Evolutionary conservation across 176 grass and related monocot species (phyloP).

Genomic region (Dendrocalamus sinicus): DNA sequence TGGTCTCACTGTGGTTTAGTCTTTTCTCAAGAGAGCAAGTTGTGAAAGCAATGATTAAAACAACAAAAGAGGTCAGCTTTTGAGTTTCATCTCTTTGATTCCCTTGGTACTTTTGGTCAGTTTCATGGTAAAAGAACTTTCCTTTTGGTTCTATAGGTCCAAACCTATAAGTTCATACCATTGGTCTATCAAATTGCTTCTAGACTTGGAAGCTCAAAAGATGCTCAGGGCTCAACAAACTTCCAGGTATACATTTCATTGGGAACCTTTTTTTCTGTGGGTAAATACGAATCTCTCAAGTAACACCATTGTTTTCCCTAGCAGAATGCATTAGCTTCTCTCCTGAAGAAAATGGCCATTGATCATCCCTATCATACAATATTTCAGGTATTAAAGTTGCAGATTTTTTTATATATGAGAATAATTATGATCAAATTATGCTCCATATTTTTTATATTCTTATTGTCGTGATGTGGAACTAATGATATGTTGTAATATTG

Average conservation of each 20-base stretch:
- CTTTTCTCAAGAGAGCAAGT: conserved; percentile 80
- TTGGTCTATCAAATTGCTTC: conserved; percentile 97
- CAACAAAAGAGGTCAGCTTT: conserved; percentile 73
- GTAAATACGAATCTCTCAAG: conserved; percentile 17
- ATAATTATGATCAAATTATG: neutral
- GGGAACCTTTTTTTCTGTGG: conserved; percentile 1
- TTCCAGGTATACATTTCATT: conserved; percentile 66
- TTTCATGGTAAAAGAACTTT: conserved; percentile 33
- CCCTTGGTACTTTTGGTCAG: conserved; percentile 21
- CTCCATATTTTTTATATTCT: conserved; percentile 25
- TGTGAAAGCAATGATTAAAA: conserved; percentile 76
- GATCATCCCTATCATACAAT: conserved; percentile 98
- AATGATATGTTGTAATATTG: conserved; percentile 5
- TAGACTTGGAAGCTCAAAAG: conserved; percentile 92
- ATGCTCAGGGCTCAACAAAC: conserved; percentile 74
- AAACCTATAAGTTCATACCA: conserved; percentile 91
- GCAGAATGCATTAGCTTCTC: conserved; percentile 84
- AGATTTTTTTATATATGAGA: neutral
- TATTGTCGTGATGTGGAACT: neutral
- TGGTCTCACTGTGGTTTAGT: conserved; percentile 94
- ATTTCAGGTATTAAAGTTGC: conserved; percentile 72
- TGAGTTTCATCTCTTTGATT: conserved; percentile 36
- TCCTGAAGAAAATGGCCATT: conserved; percentile 92
- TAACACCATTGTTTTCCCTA: conserved; percentile 37
- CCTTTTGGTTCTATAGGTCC: conserved; percentile 59